Evolutionary conservation across 768 basidiomycete species (phyloP), one percentile per base, ranked within the genome.

Genomic region (Kwoniella sp.): DNA sequence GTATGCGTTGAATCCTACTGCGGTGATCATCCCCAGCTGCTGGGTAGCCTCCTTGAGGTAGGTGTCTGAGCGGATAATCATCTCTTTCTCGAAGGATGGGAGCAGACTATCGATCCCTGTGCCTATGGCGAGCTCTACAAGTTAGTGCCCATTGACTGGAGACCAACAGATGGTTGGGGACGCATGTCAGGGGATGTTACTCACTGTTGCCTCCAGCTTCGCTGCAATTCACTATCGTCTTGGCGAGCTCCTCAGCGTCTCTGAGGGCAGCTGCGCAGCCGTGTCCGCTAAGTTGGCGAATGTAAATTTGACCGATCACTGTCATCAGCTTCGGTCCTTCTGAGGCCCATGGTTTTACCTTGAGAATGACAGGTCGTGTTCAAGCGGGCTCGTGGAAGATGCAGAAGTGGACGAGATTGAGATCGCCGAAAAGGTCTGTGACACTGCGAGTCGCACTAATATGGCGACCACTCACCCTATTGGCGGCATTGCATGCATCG

Each of bases 401-500:
- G n/a, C n/a, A n/a, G n/a, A n/a, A n/a, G n/a, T n/a, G n/a, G n/a
- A n/a, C n/a, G n/a, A n/a, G n/a, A n/a, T n/a, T n/a, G n/a, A n/a
- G n/a, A n/a, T n/a, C n/a, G n/a, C n/a, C n/a, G n/a, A n/a, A n/a
- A n/a, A n/a, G n/a, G n/a, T n/a, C n/a, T n/a, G n/a, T n/a, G n/a
- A n/a, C n/a, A n/a, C n/a, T n/a, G n/a, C n/a, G n/a, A n/a, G n/a
- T n/a, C n/a, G n/a, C 59, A 23, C 59, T 61, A n/a, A n/a, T 8
- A 11, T 37, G 5, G 34, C 34, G 34, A 12, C 28, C 22, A 69
- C 67, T 57, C 50, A 69, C 67, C 45, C 64, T 8, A 48, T 53
- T 26, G 67, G 63, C 2, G 67, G 67, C 58, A 69, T 60, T 8
- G 53, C 58, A 47, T 69, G 67, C 28, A 53, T 58, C 7, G 67